These are phyloP conservation scores for Phytopythium vexans DNA, from an alignment of 352 stramenopile genomes.

Conservation along the genomic window DNA sequence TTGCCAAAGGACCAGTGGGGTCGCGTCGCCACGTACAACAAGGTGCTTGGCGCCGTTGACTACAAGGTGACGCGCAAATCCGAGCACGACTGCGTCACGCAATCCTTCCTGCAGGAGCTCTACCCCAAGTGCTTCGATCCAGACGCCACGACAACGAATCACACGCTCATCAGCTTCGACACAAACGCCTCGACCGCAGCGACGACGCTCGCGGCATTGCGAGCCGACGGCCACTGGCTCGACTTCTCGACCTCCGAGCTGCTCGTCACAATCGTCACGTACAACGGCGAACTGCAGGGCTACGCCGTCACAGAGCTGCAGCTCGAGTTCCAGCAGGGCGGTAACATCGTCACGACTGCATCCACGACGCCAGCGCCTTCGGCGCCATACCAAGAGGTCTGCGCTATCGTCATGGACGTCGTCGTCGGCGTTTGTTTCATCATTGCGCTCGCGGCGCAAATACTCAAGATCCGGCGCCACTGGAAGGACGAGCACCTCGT, in stretches of 20 bases:
- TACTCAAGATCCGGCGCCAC: constrained; percentile 16
- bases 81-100: constrained; percentile 19
- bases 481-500: constrained; percentile 5
- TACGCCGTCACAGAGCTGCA: constrained; percentile 39
- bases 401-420: constrained; percentile 24
- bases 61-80: constrained; percentile 21
- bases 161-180: constrained; percentile 40
- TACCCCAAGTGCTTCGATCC: constrained; percentile 47
- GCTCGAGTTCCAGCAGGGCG: constrained; percentile 30
- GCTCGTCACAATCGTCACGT: constrained; percentile 40
- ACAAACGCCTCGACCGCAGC: constrained; percentile 28
- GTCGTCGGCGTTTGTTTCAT: constrained; percentile 33
- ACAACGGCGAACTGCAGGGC: constrained; percentile 49
- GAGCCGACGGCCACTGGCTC: constrained; percentile 32
- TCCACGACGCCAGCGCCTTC: constrained; percentile 28
- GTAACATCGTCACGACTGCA: constrained; percentile 23
- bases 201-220: constrained; percentile 17
- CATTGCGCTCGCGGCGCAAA: constrained; percentile 11
- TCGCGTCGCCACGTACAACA: constrained; percentile 23
- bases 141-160: constrained; percentile 12
- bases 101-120: constrained; percentile 29
- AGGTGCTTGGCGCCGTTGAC: constrained; percentile 30
- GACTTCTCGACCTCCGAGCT: constrained; percentile 36
- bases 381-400: constrained; percentile 26
- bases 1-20: constrained; percentile 21